These are phyloP conservation scores for Leucoagaricus sp. DNA, from an alignment of 1,284 basidiomycete genomes.

Conservation along the genomic window DNA sequence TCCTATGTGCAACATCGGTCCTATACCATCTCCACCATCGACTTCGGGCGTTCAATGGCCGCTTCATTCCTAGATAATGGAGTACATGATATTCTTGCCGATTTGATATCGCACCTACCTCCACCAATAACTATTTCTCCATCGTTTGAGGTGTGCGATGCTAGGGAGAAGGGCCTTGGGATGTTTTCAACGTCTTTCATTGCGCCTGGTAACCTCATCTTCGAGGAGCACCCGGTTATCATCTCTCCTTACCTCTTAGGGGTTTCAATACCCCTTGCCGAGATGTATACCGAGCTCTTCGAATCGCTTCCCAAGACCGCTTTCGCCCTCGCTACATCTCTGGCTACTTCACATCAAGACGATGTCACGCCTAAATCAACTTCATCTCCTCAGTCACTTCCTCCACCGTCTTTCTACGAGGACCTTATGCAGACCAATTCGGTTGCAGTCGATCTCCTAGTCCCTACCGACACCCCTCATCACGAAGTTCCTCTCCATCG, in stretches of 20 bases:
- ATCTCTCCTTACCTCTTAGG: constrained; percentile 34
- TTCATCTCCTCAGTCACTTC: neutral
- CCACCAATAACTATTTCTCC: constrained; percentile 16
- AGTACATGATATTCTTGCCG: constrained; percentile 28
- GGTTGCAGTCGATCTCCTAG: constrained; percentile 34
- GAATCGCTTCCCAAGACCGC: constrained; percentile 24
- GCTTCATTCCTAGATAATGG: constrained; percentile 32
- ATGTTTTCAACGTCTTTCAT: constrained; percentile 36
- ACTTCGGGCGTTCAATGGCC: constrained; percentile 18
- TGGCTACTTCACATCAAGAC: constrained; percentile 7
- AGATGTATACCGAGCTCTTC: constrained; percentile 31
- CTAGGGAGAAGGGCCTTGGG: constrained; percentile 32
- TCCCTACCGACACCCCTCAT: constrained; percentile 18
- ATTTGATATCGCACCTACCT: constrained; percentile 12
- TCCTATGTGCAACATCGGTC: constrained; percentile 27
- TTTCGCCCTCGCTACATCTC: constrained; percentile 6
- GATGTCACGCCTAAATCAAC: constrained; percentile 1
- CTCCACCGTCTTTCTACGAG: constrained; percentile 21
- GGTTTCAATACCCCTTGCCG: constrained; percentile 21
- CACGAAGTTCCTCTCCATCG: constrained; percentile 29
- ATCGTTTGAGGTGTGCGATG: constrained; percentile 10
- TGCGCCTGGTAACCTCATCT: constrained; percentile 29
- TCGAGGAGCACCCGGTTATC: constrained; percentile 39
- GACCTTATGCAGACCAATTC: constrained; percentile 37
- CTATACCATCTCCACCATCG: constrained; percentile 28